Conservation (phyloP, 2,329 filamentous ascomycete genomes). For the Bipolaris bicolor region DNA sequence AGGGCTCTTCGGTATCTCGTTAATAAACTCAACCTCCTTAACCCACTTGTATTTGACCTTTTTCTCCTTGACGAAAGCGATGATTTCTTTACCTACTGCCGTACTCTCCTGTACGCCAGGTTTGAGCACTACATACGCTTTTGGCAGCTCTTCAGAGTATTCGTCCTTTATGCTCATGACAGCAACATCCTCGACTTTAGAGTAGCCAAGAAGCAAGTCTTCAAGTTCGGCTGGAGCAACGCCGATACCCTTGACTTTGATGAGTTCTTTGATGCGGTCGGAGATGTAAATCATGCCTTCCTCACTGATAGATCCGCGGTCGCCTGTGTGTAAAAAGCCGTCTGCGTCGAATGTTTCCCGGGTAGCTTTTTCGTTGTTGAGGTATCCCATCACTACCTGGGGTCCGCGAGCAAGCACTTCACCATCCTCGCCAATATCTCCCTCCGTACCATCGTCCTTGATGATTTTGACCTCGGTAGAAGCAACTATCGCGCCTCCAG, state of each 20-base stretch:
- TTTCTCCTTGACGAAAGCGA: conserved; percentile 52
- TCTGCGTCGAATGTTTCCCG: conserved; percentile 55
- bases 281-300: conserved; percentile 64
- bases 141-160: conserved; percentile 56
- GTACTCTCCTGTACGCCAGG: conserved; percentile 38
- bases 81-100: conserved; percentile 50
- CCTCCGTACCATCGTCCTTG: conserved; percentile 61
- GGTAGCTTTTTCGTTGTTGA: conserved; percentile 53
- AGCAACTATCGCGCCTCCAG: conserved; percentile 63
- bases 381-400: conserved; percentile 59
- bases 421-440: conserved; percentile 59
- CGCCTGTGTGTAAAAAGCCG: conserved; percentile 64
- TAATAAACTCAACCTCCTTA: conserved; percentile 54
- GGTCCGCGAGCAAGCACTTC: conserved; percentile 58
- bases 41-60: conserved; percentile 57
- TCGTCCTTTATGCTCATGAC: conserved; percentile 62
- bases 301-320: conserved; percentile 61
- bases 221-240: conserved; percentile 70
- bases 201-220: conserved; percentile 64
- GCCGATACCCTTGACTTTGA: conserved; percentile 69
- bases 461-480: conserved; percentile 67
- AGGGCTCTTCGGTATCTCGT: conserved; percentile 56
- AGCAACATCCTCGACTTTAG: conserved; percentile 62
- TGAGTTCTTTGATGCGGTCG: conserved; percentile 71
- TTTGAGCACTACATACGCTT: conserved; percentile 54